phyloP scores from a whole-genome alignment of 1,139 yeast genomes.

The Yamadazyma friedrichii region DNA sequence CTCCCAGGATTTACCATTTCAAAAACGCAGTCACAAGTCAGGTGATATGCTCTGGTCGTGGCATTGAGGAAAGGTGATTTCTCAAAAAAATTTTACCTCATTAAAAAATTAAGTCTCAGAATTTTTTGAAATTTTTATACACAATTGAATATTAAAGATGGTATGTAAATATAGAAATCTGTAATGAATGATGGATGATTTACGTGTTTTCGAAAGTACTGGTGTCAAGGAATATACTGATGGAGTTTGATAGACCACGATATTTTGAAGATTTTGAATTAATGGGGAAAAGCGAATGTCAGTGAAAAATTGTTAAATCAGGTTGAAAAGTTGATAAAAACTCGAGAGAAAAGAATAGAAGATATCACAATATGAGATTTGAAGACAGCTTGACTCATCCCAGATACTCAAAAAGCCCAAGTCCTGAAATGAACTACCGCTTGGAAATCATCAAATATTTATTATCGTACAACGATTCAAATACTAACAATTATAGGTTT shows the following conservation, averaged over 20 bases:
- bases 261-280: too few species aligned
- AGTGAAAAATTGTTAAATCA: not conserved
- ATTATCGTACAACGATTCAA: not conserved
- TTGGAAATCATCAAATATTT: not conserved
- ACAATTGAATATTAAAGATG: constrained; percentile 6
- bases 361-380: too few species aligned
- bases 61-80: not conserved
- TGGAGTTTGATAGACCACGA: not conserved
- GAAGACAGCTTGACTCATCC: too few species aligned
- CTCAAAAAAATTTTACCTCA: constrained; percentile 4
- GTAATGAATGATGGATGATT: not conserved
- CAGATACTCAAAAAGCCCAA: too few species aligned
- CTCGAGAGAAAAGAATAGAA: not conserved
- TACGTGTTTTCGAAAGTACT: not conserved
- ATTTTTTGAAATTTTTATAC: constrained; percentile 2
- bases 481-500: constrained; percentile 50
- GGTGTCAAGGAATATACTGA: not conserved
- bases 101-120: constrained; percentile 4
- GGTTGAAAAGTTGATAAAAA: not conserved
- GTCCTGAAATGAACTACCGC: too few species aligned
- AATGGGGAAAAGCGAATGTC: not conserved
- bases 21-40: constrained; percentile 7
- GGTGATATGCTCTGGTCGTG: constrained; percentile 1
- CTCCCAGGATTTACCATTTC: not conserved
- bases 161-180: constrained; percentile 3